These are phyloP conservation scores for Pichia kluyveri DNA, from an alignment of 805 yeast genomes.

Conservation along the genomic window DNA sequence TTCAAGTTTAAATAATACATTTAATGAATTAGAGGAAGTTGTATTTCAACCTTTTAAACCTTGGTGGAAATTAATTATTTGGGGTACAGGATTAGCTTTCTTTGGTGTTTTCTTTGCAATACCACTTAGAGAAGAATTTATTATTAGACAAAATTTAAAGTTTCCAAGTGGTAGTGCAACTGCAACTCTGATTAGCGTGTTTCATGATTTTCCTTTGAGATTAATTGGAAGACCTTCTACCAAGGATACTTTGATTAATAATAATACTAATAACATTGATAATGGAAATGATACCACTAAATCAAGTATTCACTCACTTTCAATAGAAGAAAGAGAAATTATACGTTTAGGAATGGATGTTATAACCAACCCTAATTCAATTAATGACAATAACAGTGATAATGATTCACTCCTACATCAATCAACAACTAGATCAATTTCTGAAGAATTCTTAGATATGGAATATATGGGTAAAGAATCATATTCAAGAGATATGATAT, in stretches of 20 bases:
- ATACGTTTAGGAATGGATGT: neutral
- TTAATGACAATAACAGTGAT: neutral
- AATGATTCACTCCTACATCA: constrained; percentile 6
- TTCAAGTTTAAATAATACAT: neutral
- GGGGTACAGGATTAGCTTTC: constrained; percentile 84
- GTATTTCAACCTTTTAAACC: constrained; percentile 25
- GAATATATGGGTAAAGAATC: constrained; percentile 4
- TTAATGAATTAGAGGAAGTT: neutral
- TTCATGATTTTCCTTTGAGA: constrained; percentile 51
- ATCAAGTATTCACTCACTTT: neutral
- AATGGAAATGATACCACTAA: neutral
- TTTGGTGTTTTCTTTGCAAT: constrained; percentile 96
- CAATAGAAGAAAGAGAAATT: neutral
- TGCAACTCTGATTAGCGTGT: constrained; percentile 81
- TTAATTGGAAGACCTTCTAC: neutral
- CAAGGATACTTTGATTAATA: neutral
- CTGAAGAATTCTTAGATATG: neutral
- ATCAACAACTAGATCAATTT: neutral
- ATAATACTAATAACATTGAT: neutral
- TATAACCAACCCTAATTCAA: neutral
- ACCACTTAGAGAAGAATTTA: constrained; percentile 77
- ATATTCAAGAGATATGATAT: constrained; percentile 50
- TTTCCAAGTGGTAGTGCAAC: constrained; percentile 97
- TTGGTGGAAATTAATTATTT: constrained; percentile 50
- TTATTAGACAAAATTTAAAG: constrained; percentile 77